phyloP scores from a whole-genome alignment of 2,329 filamentous ascomycete genomes.

The Pezicula radicicola region DNA sequence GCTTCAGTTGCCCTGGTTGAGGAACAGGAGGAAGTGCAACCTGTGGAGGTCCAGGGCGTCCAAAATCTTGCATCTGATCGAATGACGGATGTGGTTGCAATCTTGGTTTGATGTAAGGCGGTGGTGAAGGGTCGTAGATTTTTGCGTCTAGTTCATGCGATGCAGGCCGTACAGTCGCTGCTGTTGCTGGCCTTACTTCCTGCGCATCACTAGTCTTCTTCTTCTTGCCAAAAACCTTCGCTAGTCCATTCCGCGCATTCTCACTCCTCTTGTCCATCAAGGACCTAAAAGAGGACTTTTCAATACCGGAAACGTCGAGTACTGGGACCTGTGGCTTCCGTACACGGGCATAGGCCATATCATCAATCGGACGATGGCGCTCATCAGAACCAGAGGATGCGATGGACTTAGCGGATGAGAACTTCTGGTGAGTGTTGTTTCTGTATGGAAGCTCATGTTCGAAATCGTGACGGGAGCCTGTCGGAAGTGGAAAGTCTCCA shows the following conservation, averaged over 20 bases:
- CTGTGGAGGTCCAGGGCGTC: slow-evolving; percentile 32
- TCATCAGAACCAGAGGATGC: slow-evolving; percentile 6
- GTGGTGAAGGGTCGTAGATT: slow-evolving; percentile 6
- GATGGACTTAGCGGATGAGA: slow-evolving; percentile 5
- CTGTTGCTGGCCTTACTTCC: slow-evolving; percentile 11
- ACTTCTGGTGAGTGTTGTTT: slow-evolving; percentile 1
- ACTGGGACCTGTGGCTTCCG: slow-evolving; percentile 16
- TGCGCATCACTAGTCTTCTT: slow-evolving; percentile 35
- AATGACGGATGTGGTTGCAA: neutral
- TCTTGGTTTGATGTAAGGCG: neutral
- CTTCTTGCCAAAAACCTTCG: slow-evolving; percentile 48
- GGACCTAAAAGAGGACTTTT: slow-evolving; percentile 50
- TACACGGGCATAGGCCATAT: slow-evolving; percentile 12
- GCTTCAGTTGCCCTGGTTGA: slow-evolving; percentile 40
- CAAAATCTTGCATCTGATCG: slow-evolving; percentile 3
- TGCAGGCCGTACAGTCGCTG: slow-evolving; percentile 8
- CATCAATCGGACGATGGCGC: slow-evolving; percentile 3
- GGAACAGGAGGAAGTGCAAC: slow-evolving; percentile 42
- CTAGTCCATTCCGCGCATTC: slow-evolving; percentile 49
- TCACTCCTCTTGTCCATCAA: slow-evolving; percentile 54
- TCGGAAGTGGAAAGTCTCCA: slow-evolving; percentile 16
- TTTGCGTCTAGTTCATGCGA: slow-evolving; percentile 13
- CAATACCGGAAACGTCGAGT: slow-evolving; percentile 48
- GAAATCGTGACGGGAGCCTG: slow-evolving; percentile 2
- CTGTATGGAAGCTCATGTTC: slow-evolving; percentile 8